A percentile compares a stretch with the other conserved stretches of the same genome.
phyloP scores from a whole-genome alignment of 345 rosid genomes.

The Carallia pectinifolia region DNA sequence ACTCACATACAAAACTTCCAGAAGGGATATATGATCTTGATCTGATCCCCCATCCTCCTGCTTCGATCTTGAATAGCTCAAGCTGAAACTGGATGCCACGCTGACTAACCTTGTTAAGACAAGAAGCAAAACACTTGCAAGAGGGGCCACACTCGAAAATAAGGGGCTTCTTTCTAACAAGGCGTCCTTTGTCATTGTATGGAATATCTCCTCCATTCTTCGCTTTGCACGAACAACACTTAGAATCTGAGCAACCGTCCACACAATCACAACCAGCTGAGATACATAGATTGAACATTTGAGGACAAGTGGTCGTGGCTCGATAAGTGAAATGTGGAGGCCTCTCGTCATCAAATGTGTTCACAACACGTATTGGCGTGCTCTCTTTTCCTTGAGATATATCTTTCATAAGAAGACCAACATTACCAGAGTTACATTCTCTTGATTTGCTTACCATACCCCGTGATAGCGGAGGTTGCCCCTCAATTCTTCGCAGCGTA shows the following conservation, averaged over 20 bases:
- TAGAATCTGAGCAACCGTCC: slow-evolving; percentile 20
- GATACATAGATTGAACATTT: not conserved
- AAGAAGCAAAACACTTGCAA: slow-evolving; percentile 45
- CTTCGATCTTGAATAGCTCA: slow-evolving; percentile 52
- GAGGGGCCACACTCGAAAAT: slow-evolving; percentile 55
- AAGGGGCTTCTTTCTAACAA: slow-evolving; percentile 36
- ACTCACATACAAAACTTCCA: slow-evolving; percentile 61
- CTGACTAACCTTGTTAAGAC: slow-evolving; percentile 53
- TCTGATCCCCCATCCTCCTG: slow-evolving; percentile 54
- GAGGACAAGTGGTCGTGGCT: not conserved
- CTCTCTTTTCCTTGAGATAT: slow-evolving; percentile 22
- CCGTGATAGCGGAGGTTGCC: not conserved
- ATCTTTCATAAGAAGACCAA: slow-evolving; percentile 5
- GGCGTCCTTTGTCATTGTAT: slow-evolving; percentile 26
- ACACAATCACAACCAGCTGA: slow-evolving; percentile 17
- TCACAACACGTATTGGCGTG: slow-evolving; percentile 4
- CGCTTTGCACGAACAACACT: slow-evolving; percentile 47
- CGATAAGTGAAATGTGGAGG: slow-evolving; percentile 8
- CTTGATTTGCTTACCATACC: not conserved
- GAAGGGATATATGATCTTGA: slow-evolving; percentile 45
- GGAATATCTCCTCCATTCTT: slow-evolving; percentile 48
- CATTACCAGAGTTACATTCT: not conserved
- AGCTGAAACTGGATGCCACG: slow-evolving; percentile 39
- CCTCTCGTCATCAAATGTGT: slow-evolving; percentile 4
- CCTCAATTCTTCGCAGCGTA: slow-evolving; percentile 15